Evolutionary conservation across 2,329 filamentous ascomycete genomes (phyloP).

Genomic region (Pseudofabraea citricarpa): DNA sequence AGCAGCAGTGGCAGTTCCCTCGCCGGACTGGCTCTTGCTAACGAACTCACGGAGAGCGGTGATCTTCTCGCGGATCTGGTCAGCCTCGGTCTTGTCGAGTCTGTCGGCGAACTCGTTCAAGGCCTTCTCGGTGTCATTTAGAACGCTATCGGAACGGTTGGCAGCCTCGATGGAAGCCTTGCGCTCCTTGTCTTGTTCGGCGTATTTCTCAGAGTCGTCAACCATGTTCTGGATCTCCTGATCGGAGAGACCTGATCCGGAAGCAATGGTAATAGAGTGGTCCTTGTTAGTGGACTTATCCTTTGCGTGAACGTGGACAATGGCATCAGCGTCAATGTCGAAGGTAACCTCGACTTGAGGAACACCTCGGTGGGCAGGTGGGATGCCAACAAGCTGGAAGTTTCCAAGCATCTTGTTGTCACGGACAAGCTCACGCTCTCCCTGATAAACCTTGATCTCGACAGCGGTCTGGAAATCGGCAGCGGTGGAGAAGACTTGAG

Average conservation of each 20-base stretch:
- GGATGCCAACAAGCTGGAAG: slow-evolving; percentile 98
- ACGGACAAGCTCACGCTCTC: slow-evolving; percentile 96
- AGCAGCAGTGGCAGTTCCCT: slow-evolving; percentile 77
- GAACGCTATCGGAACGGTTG: slow-evolving; percentile 93
- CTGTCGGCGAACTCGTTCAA: slow-evolving; percentile 94
- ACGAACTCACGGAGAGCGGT: slow-evolving; percentile 79
- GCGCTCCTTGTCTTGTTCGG: slow-evolving; percentile 92
- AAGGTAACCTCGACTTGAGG: slow-evolving; percentile 98
- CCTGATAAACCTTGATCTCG: slow-evolving; percentile 99
- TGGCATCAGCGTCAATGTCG: slow-evolving; percentile 96
- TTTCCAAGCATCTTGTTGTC: slow-evolving; percentile 99
- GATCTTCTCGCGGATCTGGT: slow-evolving; percentile 93
- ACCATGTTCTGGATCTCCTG: slow-evolving; percentile 97
- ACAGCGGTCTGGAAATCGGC: slow-evolving; percentile 98
- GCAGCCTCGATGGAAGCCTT: slow-evolving; percentile 92
- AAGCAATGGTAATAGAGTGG: slow-evolving; percentile 98
- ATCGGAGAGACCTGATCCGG: slow-evolving; percentile 93
- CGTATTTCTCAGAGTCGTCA: slow-evolving; percentile 94
- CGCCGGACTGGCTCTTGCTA: slow-evolving; percentile 89
- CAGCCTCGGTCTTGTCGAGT: slow-evolving; percentile 93
- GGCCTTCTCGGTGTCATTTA: slow-evolving; percentile 98
- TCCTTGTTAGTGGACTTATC: slow-evolving; percentile 99
- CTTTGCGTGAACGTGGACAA: slow-evolving; percentile 96
- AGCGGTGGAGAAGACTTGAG: slow-evolving; percentile 94
- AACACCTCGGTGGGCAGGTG: slow-evolving; percentile 91